Evolutionary conservation across 257 asterid genomes (phyloP).

Genomic region (Forsythia viridissima): DNA sequence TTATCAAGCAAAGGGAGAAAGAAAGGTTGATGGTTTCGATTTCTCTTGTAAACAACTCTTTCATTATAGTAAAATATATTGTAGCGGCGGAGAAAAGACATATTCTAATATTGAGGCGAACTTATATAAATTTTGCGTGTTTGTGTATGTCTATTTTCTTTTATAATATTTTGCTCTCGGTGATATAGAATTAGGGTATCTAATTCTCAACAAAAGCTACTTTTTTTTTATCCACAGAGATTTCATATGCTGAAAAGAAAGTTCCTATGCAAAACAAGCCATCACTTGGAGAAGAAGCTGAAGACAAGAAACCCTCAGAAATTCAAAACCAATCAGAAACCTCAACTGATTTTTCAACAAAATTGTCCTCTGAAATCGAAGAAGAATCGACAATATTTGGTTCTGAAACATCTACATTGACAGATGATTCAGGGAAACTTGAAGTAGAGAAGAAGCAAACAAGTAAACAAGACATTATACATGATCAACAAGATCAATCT

Average conservation of each 20-base stretch:
- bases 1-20: no score
- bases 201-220: no score
- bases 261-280: conserved; percentile 27
- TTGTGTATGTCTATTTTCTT: no score
- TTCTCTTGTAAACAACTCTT: no score
- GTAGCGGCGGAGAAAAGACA: no score
- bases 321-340: conserved; percentile 22
- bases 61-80: no score
- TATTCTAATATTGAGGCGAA: no score
- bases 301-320: conserved; percentile 25
- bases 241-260: conserved; percentile 28
- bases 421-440: conserved; percentile 44
- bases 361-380: conserved; percentile 55
- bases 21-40: no score
- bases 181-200: no score
- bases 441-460: conserved; percentile 31
- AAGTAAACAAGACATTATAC: conserved; percentile 23
- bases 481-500: not conserved
- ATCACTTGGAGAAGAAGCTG: conserved; percentile 9
- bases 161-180: no score
- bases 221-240: conserved; percentile 9
- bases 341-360: conserved; percentile 34
- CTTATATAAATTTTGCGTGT: no score
- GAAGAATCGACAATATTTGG: conserved; percentile 55
- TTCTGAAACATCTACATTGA: conserved; percentile 66